These are phyloP conservation scores for Penicillium sp. DNA, from an alignment of 2,329 filamentous ascomycete genomes.

Conservation along the genomic window DNA sequence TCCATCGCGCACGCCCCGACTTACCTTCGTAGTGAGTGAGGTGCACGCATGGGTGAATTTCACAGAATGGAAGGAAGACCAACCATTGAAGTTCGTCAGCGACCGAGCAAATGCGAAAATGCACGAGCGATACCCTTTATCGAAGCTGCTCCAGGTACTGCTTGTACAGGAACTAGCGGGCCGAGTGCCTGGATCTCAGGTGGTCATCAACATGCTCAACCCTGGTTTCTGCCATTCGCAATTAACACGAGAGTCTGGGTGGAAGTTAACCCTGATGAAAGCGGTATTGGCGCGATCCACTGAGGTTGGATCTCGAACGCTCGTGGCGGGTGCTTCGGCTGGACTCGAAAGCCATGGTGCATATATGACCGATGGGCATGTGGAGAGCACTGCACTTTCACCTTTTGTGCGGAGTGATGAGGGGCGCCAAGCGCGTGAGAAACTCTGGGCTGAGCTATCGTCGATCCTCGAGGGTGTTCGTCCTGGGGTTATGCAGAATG, in stretches of 20 bases:
- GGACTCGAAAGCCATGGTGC: slow-evolving; percentile 47
- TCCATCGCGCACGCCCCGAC: slow-evolving; percentile 30
- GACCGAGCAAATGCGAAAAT: slow-evolving; percentile 35
- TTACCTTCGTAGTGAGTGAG: slow-evolving; percentile 41
- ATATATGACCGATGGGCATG: slow-evolving; percentile 42
- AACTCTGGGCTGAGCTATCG: slow-evolving; percentile 45
- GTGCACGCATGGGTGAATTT: slow-evolving; percentile 41
- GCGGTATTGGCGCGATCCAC: slow-evolving; percentile 41
- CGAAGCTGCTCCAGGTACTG: slow-evolving; percentile 51
- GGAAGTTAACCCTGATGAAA: slow-evolving; percentile 14
- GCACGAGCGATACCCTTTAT: slow-evolving; percentile 42
- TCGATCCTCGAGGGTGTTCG: slow-evolving; percentile 42
- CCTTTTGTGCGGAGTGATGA: slow-evolving; percentile 41
- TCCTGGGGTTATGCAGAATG: slow-evolving; percentile 35
- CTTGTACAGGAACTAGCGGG: slow-evolving; percentile 40
- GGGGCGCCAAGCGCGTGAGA: slow-evolving; percentile 36
- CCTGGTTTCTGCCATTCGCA: slow-evolving; percentile 54
- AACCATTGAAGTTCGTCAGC: slow-evolving; percentile 39
- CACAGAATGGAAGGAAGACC: slow-evolving; percentile 35
- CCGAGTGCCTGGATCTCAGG: slow-evolving; percentile 26
- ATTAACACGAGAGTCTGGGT: slow-evolving; percentile 38
- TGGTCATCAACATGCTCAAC: slow-evolving; percentile 52
- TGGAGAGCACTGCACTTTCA: slow-evolving; percentile 26
- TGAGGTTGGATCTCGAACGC: slow-evolving; percentile 49
- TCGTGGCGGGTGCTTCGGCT: slow-evolving; percentile 36